Conservation (phyloP, 257 asterid genomes). For the Handroanthus guayacan region DNA sequence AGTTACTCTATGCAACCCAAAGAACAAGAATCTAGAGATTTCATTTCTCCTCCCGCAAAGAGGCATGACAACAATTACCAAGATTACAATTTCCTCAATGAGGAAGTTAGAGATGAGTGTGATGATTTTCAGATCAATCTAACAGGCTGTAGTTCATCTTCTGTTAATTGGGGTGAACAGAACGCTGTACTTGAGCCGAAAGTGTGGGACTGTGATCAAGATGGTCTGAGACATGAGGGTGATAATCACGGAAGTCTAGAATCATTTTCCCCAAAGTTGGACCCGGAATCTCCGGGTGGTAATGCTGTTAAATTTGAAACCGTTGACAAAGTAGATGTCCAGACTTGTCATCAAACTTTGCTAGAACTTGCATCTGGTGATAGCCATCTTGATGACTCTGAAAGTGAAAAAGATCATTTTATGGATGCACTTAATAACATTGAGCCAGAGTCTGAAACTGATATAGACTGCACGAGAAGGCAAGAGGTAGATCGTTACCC, state of each 20-base stretch:
- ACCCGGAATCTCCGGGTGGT: conserved; percentile 31
- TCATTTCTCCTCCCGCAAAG: conserved; percentile 43
- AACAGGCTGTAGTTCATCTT: conserved; percentile 45
- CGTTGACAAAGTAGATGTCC: conserved; percentile 33
- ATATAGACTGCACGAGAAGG: conserved; percentile 51
- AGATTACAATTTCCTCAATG: conserved; percentile 42
- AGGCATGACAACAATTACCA: conserved; percentile 39
- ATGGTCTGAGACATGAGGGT: conserved; percentile 27
- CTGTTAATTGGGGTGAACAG: conserved; percentile 51
- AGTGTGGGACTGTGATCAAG: conserved; percentile 37
- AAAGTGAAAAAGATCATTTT: conserved; percentile 58
- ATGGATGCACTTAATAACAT: conserved; percentile 71
- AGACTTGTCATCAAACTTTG: conserved; percentile 28
- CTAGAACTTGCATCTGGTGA: conserved; percentile 17
- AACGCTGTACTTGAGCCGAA: conserved; percentile 34
- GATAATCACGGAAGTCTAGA: conserved; percentile 36
- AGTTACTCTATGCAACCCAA: conserved; percentile 48
- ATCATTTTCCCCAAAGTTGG: conserved; percentile 34
- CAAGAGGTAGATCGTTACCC: conserved; percentile 39
- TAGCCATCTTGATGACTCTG: conserved; percentile 40
- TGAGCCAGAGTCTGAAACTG: conserved; percentile 65
- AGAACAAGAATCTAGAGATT: conserved; percentile 49
- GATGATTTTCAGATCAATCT: conserved; percentile 39
- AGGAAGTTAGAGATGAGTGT: conserved; percentile 38
- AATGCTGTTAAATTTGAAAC: conserved; percentile 19